Evolutionary conservation across 306 rosid species (phyloP).

Genomic region (Elaeagnus macrophylla): DNA sequence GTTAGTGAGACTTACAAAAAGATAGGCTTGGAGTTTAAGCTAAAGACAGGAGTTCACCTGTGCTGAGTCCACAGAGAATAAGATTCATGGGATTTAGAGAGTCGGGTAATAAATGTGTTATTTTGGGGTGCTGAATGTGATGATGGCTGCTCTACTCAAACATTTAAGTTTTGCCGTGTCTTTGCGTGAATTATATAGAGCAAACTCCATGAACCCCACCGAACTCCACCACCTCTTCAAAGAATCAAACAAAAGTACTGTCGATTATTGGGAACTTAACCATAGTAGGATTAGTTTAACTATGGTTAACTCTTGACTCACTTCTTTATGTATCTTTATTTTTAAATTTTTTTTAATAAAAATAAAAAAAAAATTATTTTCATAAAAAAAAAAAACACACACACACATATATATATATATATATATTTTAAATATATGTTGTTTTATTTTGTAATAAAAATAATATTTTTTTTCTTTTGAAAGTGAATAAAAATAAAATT

Average conservation of each 20-base stretch:
- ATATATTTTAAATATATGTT: no score
- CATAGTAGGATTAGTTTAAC: slow-evolving; percentile 1
- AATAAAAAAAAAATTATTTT: no score
- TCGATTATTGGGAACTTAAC: slow-evolving; percentile 13
- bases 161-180: not conserved
- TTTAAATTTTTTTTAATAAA: no score
- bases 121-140: slow-evolving; percentile 1
- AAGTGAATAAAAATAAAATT: no score
- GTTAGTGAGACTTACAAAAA: slow-evolving; percentile 38
- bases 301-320: no score
- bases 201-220: slow-evolving; percentile 3
- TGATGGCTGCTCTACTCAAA: slow-evolving; percentile 14
- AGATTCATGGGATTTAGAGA: slow-evolving; percentile 13
- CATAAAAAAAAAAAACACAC: no score
- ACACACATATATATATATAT: no score
- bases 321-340: no score
- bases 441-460: no score
- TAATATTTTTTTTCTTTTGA: no score
- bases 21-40: slow-evolving; percentile 15
- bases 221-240: no score
- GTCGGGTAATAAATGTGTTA: not conserved
- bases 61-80: not conserved
- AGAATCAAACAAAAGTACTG: slow-evolving; percentile 1
- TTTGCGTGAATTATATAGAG: slow-evolving; percentile 12
- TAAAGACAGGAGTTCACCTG: slow-evolving; percentile 4